Conservation (phyloP, 2,329 filamentous ascomycete genomes). For the Talaromyces sp. region DNA sequence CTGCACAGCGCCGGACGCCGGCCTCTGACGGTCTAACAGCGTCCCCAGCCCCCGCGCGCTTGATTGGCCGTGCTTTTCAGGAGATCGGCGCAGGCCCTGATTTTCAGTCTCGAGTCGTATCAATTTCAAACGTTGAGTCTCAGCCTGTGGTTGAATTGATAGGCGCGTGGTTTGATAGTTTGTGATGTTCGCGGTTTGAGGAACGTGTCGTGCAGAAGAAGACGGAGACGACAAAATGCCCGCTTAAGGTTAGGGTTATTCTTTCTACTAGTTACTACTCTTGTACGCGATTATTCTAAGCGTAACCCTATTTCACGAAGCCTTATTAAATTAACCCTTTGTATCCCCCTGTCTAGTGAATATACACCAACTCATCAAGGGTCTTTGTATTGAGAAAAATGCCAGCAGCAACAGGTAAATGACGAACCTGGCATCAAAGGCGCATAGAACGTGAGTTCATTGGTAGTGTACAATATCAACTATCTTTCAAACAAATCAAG, state of each 20-base stretch:
- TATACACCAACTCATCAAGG: neutral
- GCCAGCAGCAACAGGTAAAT: neutral
- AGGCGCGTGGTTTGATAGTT: neutral
- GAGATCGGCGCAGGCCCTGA: neutral
- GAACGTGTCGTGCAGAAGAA: neutral
- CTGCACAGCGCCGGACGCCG: neutral
- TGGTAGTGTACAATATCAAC: neutral
- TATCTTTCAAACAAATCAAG: neutral
- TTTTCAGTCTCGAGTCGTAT: neutral
- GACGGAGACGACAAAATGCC: neutral
- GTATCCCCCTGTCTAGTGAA: neutral
- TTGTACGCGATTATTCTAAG: too few species aligned
- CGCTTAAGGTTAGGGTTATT: neutral
- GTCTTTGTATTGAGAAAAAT: neutral
- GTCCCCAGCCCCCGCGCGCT: neutral
- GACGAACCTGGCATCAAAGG: neutral
- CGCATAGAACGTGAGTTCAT: neutral
- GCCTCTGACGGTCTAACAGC: neutral
- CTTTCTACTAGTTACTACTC: neutral
- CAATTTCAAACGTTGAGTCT: neutral
- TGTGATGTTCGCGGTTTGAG: neutral
- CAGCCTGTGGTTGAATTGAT: neutral
- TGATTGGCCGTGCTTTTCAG: neutral
- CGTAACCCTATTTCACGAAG: neutral
- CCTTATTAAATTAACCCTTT: neutral